A percentile compares a stretch with the other conserved stretches of the same genome.
Conservation (phyloP, 1,139 yeast species). For the Geotrichum candidum region DNA sequence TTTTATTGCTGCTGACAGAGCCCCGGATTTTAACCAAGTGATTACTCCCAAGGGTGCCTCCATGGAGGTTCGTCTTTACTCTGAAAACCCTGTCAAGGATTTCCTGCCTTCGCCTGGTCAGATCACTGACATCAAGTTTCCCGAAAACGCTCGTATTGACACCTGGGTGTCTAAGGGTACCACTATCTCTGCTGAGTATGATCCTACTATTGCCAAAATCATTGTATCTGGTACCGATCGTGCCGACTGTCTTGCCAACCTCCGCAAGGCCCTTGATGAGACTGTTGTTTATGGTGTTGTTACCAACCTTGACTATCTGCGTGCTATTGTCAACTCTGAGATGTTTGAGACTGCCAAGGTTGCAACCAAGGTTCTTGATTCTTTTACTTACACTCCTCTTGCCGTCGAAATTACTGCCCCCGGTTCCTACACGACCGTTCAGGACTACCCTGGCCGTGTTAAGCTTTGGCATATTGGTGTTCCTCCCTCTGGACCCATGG, state of each 20-base stretch:
- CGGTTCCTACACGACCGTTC: slow-evolving; percentile 93
- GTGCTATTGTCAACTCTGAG: slow-evolving; percentile 73
- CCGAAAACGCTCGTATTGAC: slow-evolving; percentile 85
- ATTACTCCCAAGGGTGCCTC: slow-evolving; percentile 74
- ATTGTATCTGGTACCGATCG: slow-evolving; percentile 91
- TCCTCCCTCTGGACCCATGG: slow-evolving; percentile 99
- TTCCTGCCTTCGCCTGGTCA: slow-evolving; percentile 97
- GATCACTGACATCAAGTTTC: slow-evolving; percentile 76
- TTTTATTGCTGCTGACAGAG: slow-evolving; percentile 77
- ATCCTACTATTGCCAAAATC: slow-evolving; percentile 92
- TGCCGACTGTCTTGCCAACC: slow-evolving; percentile 68
- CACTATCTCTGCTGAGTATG: slow-evolving; percentile 86
- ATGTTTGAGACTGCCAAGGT: slow-evolving; percentile 82
- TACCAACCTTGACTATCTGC: slow-evolving; percentile 82
- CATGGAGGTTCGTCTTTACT: slow-evolving; percentile 93
- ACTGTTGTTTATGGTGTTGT: slow-evolving; percentile 84
- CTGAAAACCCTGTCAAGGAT: slow-evolving; percentile 93
- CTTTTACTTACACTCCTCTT: slow-evolving; percentile 70
- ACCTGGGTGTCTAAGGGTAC: slow-evolving; percentile 93
- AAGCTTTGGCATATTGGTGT: slow-evolving; percentile 90
- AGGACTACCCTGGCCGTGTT: slow-evolving; percentile 90
- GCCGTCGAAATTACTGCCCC: slow-evolving; percentile 82
- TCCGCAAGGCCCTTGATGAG: slow-evolving; percentile 76
- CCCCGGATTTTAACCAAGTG: slow-evolving; percentile 65
- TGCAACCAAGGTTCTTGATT: slow-evolving; percentile 79